Base-by-base conservation (phyloP, 805 yeast species). In the Blastobotrys attinorum region DNA sequence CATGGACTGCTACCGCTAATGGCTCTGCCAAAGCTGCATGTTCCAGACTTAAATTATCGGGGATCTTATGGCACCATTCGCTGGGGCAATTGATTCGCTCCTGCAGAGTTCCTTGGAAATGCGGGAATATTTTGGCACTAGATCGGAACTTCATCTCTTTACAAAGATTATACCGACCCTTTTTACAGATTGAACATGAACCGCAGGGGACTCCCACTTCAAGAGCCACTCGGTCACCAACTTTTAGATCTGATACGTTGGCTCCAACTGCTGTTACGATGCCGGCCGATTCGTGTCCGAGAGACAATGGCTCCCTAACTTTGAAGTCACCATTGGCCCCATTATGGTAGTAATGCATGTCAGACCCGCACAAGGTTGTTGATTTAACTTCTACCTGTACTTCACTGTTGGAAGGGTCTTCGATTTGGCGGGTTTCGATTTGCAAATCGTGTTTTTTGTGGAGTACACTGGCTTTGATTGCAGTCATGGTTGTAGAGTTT, bases 11-110 rank as follows among this genome's bases (percentile, higher is more conserved):
- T 40, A 87, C 96, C 22, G 86, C 73, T 56, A 86, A 66, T 17
- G 96, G 96, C 65, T 87, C 96, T 35, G 81, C 84, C 56, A 85
- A 63, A 1, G 96, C 95, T 51, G 95, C 96, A 65, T 84, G 81
- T 59, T 85, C 95, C 39, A 82, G 73, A 1, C 84, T 70, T 22
- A 87, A 83, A 55, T 77, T 71, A 20, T 80, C 86, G 3, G 96
- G 95, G 45, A 87, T 69, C 61, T 81, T 83, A 54, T 79, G 81
- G 58, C 86, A 75, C 63, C 81, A 86, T 59, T 85, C 95, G 57
- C 83, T 89, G 15, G 94, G 94, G 27, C 81, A 67, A 48, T 77
- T 61, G 63, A 73, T 86, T 66, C 79, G 83, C 58, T 79, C 77
- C 54, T 81, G 73, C 54, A 87, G 69, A 6, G 96, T 87, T 42